Percentiles rank a stretch among this genome's conserved stretches.
Conservation (phyloP, 108 stramenopile species). For the Cyclotella atomus region DNA sequence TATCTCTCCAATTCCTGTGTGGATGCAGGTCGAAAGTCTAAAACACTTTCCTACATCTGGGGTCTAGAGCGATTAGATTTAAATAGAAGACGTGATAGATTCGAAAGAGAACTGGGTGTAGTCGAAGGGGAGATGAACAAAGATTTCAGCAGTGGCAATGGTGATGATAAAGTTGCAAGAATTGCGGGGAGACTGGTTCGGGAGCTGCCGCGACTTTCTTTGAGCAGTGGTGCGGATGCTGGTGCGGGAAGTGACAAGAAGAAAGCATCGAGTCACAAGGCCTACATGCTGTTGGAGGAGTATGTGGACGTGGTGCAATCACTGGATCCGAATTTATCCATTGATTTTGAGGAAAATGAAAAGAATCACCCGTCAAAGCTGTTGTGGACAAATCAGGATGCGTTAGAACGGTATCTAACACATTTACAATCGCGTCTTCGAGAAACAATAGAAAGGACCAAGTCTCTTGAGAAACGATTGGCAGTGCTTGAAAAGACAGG, state of each 20-base stretch:
- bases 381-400: slow-evolving; percentile 35
- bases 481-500: slow-evolving; percentile 47
- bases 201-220: slow-evolving; percentile 28
- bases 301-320: slow-evolving; percentile 23
- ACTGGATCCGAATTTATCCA: neutral
- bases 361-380: slow-evolving; percentile 16
- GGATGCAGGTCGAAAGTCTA: slow-evolving; percentile 43
- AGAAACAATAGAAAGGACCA: slow-evolving; percentile 37
- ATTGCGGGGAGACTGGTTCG: slow-evolving; percentile 32
- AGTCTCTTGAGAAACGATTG: slow-evolving; percentile 45
- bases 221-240: slow-evolving; percentile 18
- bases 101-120: slow-evolving; percentile 41
- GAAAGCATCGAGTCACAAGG: neutral
- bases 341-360: neutral
- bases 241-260: slow-evolving; percentile 30
- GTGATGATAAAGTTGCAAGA: slow-evolving; percentile 19
- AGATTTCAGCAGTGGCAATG: slow-evolving; percentile 23
- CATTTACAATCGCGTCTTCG: slow-evolving; percentile 39
- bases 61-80: slow-evolving; percentile 48
- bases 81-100: slow-evolving; percentile 46
- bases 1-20: slow-evolving; percentile 51
- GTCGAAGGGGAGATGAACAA: slow-evolving; percentile 52
- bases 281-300: slow-evolving; percentile 36
- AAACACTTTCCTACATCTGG: slow-evolving; percentile 43
- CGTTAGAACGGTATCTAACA: slow-evolving; percentile 19